Evolutionary conservation across 768 basidiomycete genomes (phyloP), one percentile per base, ranked within the genome.

Genomic region (Ramaria rubella): DNA sequence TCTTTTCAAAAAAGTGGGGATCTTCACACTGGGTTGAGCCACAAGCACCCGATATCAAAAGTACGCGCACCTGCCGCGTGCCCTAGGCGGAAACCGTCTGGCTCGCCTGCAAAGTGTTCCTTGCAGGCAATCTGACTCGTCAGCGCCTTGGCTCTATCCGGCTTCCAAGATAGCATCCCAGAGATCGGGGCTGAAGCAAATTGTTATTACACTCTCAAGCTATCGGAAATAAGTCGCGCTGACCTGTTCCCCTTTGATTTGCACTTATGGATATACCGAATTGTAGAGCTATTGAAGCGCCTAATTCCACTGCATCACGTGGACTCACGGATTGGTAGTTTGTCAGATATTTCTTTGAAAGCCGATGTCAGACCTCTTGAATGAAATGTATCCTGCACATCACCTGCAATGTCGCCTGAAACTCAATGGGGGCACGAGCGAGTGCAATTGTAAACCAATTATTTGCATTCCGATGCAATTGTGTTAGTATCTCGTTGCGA

Each of bases 381-480:
- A 42, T 23, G 45, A 59, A 45, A 5, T n/a, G 36, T 48, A 29
- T n/a, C 31, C 64, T 75, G 42, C 64, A 89, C n/a, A n/a, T n/a
- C n/a, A n/a, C 93, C 80, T 95, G 93, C 53, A 99, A 73, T 0
- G 91, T 92, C 0, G 93, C 90, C 60, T 94, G 93, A 48, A 97
- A 72, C 68, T 96, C 94, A 67, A 94, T 81, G 0, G 95, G 95
- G 1, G 94, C 92, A 19, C 94, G 83, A 11, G 85, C 82, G 31
- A 98, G 74, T 1, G 90, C 93, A 38, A 92, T 72, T 56, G 87
- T 83, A 58, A 99, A 87, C 95, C 95, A 99, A 19, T 69, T 77
- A 57, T 78, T 81, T 9, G 92, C 85, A 63, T 87, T 82, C 4
- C 78, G 77, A 59, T 90, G 83, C 30, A 96, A 67, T 55, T 86